Evolutionary conservation across 768 basidiomycete genomes (phyloP), one percentile per base, ranked within the genome.

Genomic region (Termitomyces sp.): DNA sequence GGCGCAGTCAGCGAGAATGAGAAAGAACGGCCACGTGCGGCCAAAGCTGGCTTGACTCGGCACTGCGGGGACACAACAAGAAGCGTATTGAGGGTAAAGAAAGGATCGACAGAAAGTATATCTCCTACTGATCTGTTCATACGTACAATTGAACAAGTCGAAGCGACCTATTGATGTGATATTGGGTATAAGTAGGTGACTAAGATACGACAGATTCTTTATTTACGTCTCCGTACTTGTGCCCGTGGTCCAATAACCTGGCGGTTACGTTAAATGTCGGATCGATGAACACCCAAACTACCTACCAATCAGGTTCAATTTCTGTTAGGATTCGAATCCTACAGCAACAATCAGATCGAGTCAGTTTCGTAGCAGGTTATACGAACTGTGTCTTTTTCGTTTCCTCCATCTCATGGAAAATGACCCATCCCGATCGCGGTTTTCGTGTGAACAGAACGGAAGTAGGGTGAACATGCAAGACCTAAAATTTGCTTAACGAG

Each of bases 361-460:
- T 44, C 8, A n/a, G 6, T 24, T 24, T 37, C n/a, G 33, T 37
- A 24, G 31, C 24, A 33, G 15, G 28, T 1, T 37, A 28, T 44
- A 69, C 90, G 65, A 64, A 92, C 91, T 92, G 95, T 42, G 86
- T 87, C 68, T 94, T 97, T 63, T 93, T 95, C 0, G 97, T 98
- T 71, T 98, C 96, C 65, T 98, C 88, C 76, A 97, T 86, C 69
- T 98, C 94, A 65, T 98, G 94, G 66, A 88, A 98, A 9, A 99
- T 77, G 4, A 99, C 91, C 92, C 94, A 98, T 7, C 92, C 91
- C 1, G 89, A 88, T 24, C 86, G 81, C 9, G 97, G 91, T 66
- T 92, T 94, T 44, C 97, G 77, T 0, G 93, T 97, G 68, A 98
- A 98, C 52, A 98, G 74, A 7, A 97, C 93, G 1, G 95, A 97